phyloP scores from a whole-genome alignment of 139 green algal species.

The Chlorella sp. region DNA sequence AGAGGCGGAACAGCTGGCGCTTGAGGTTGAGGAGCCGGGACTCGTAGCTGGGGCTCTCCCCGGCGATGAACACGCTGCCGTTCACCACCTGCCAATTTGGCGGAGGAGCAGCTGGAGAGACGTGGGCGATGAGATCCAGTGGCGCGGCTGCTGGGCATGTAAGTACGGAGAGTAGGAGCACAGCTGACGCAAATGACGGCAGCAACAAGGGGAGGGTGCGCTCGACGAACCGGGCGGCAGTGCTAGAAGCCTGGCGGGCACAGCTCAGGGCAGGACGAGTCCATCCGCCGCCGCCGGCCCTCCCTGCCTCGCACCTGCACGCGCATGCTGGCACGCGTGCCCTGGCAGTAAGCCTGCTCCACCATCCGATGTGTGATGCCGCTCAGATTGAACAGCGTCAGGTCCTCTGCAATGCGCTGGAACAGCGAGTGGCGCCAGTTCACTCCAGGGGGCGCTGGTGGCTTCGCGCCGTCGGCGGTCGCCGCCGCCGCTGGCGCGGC shows the following conservation, averaged over 20 bases:
- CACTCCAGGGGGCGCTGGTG: background rate
- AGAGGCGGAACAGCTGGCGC: slow-evolving; percentile 13
- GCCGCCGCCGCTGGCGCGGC: background rate
- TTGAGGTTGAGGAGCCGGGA: slow-evolving; percentile 11
- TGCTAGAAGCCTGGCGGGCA: no score
- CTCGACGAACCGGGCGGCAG: no score
- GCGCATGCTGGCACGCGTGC: background rate
- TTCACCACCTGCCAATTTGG: slow-evolving; percentile 2
- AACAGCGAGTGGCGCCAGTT: slow-evolving; percentile 4
- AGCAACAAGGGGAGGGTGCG: no score
- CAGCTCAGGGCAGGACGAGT: no score
- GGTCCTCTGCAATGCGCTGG: background rate
- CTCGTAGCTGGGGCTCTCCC: background rate
- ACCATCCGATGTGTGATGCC: background rate
- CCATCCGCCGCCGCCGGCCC: background rate
- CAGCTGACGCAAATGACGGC: no score
- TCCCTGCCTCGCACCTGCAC: background rate
- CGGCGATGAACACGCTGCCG: background rate
- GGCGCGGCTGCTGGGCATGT: no score
- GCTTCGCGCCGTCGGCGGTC: background rate
- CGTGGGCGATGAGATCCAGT: no score
- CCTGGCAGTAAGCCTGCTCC: slow-evolving; percentile 28
- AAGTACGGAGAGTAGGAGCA: no score
- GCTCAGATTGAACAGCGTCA: background rate
- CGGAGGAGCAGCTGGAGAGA: no score